These are phyloP conservation scores for Polygonum aviculare DNA, from an alignment of 148 eudicot genomes.

Conservation along the genomic window DNA sequence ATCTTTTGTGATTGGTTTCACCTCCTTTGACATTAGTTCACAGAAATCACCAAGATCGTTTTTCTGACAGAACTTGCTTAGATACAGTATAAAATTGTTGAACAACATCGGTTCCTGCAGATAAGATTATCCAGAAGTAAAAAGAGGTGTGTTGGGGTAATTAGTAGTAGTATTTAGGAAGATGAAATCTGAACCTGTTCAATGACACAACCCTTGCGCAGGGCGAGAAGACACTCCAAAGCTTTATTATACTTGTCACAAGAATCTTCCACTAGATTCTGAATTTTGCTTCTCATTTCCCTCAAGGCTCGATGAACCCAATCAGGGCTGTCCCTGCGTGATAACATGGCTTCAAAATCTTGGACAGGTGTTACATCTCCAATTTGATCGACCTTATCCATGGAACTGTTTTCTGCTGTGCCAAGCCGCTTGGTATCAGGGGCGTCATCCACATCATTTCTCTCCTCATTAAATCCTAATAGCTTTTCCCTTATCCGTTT, in stretches of 20 bases:
- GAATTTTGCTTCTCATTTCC: conserved; percentile 53
- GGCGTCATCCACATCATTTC: conserved; percentile 26
- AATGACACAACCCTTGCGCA: conserved; percentile 77
- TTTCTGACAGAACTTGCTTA: conserved; percentile 47
- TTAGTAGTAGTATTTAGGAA: neutral
- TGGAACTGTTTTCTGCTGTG: conserved; percentile 27
- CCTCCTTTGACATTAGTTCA: conserved; percentile 49
- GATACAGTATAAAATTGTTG: conserved; percentile 54
- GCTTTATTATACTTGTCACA: conserved; percentile 52
- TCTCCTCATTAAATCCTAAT: conserved; percentile 61
- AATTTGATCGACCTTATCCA: conserved; percentile 43
- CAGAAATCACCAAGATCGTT: conserved; percentile 45
- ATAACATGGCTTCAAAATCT: conserved; percentile 88
- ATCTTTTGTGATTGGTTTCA: conserved; percentile 61
- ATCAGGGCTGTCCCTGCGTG: conserved; percentile 76
- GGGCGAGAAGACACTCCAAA: conserved; percentile 65
- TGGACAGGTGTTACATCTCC: conserved; percentile 60
- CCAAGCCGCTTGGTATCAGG: conserved; percentile 23
- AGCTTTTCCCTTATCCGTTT: conserved; percentile 58
- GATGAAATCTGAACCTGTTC: conserved; percentile 54
- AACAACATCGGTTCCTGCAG: conserved; percentile 73
- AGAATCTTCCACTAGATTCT: conserved; percentile 57
- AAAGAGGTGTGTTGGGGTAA: neutral
- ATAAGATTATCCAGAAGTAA: neutral
- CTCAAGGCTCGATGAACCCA: conserved; percentile 76